Evolutionary conservation across 768 basidiomycete genomes (phyloP).

Genomic region (Cystobasidium tubakii): DNA sequence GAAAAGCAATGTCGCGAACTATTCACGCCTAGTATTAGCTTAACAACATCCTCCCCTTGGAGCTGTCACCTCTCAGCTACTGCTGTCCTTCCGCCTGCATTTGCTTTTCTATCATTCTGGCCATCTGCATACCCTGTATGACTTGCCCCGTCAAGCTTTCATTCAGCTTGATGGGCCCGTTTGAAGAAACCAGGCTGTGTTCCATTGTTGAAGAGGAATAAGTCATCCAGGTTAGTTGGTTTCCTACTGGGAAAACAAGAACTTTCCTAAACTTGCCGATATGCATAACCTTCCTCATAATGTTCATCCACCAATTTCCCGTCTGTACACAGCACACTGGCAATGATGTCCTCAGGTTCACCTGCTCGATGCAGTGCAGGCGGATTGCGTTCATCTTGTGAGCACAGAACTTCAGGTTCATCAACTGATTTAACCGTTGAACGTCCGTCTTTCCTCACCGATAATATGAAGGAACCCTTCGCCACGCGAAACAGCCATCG

Average conservation of each 20-base stretch:
- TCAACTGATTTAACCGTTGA: no score
- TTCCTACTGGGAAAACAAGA: no score
- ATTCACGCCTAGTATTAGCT: no score
- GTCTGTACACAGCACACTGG: constrained; percentile 27
- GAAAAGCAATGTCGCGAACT: no score
- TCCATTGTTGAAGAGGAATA: background rate
- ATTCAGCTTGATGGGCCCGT: constrained; percentile 27
- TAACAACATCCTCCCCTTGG: no score
- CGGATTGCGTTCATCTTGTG: constrained; percentile 13
- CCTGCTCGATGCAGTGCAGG: constrained; percentile 25
- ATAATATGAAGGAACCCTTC: constrained; percentile 28
- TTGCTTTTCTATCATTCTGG: constrained; percentile 22
- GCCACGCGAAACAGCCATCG: background rate
- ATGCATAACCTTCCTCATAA: constrained; percentile 25
- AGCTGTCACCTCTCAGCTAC: no score
- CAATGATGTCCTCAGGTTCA: constrained; percentile 34
- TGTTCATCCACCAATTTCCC: constrained; percentile 6
- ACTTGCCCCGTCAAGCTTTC: constrained; percentile 7
- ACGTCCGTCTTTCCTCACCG: background rate
- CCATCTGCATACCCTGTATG: constrained; percentile 19
- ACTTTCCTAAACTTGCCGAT: constrained; percentile 20
- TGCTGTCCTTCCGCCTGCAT: constrained; percentile 17
- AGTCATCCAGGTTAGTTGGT: background rate
- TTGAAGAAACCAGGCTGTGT: constrained; percentile 15
- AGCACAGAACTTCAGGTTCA: background rate